These are phyloP conservation scores for Lachnellula occidentalis DNA, from an alignment of 2,329 filamentous ascomycete genomes.

Conservation along the genomic window DNA sequence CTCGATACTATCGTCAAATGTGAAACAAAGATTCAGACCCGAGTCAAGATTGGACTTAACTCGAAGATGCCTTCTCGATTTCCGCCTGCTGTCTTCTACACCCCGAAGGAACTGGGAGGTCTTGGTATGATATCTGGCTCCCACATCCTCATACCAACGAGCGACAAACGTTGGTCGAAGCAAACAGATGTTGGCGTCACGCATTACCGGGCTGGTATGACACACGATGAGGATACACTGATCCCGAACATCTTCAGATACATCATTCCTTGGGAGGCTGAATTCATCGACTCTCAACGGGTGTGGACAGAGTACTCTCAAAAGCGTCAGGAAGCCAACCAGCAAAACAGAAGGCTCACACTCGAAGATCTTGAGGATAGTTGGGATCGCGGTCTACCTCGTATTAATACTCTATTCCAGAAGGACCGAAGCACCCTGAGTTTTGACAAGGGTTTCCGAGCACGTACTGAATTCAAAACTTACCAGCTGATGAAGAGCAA, in stretches of 20 bases:
- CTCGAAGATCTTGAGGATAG: constrained; percentile 96
- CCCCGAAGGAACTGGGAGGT: constrained; percentile 93
- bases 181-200: constrained; percentile 97
- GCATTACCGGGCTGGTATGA: constrained; percentile 96
- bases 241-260: constrained; percentile 99
- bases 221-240: constrained; percentile 92
- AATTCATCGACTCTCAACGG: constrained; percentile 97
- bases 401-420: constrained; percentile 98
- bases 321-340: constrained; percentile 93
- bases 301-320: constrained; percentile 99
- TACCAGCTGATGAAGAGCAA: constrained; percentile 99
- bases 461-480: constrained; percentile 93
- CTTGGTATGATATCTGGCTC: constrained; percentile 98
- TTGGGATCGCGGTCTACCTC: constrained; percentile 94
- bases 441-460: constrained; percentile 97
- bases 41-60: constrained; percentile 97
- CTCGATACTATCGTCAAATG: constrained; percentile 98
- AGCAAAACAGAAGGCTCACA: constrained; percentile 91
- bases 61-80: constrained; percentile 99
- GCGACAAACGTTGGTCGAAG: constrained; percentile 97
- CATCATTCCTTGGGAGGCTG: constrained; percentile 97
- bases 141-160: constrained; percentile 94
- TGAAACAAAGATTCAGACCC: constrained; percentile 98
- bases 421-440: constrained; percentile 95
- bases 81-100: constrained; percentile 97